Evolutionary conservation across 2,329 filamentous ascomycete genomes (phyloP), one percentile per base, ranked within the genome.

Genomic region (Penicillium nordicum): DNA sequence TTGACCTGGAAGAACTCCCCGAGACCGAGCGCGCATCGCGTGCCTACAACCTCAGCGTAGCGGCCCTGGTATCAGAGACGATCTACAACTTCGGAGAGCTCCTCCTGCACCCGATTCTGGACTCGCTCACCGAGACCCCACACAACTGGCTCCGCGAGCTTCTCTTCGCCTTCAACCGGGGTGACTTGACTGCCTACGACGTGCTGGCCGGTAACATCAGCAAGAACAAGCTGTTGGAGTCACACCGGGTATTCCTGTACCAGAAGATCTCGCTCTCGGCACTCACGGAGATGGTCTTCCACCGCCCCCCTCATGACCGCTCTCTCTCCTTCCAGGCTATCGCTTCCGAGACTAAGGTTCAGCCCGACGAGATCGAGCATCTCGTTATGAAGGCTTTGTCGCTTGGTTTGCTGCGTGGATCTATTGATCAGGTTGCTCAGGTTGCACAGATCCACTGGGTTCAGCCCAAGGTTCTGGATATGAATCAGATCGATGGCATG

Each of bases 1-100:
- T 99, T 71, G 89, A 97, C 68, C 79, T 97, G 62, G 82, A 86
- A 57, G 83, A 88, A 53, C 82, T 99, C 56, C 82, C 87, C 42
- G 79, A 85, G 52, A 80, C 83, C 53, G 92, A 99, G 74, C 88
- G 90, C 67, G 87, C 88, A 73, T 84, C 83, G 57, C 87, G 93
- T 67, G 94, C 94, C 43, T 96, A 96, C 78, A 92, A 97, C 74
- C 87, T 99, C 60, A 89, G 89, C 70, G 88, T 97, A 52, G 92
- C 94, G 29, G 94, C 94, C 10, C 83, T 99, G 9, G 89, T 97
- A 38, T 97, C 92, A 49, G 90, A 93, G 69, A 90, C 86, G 68
- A 99, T 97, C 79, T 97, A 99, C 85, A 99, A 99, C 81, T 99
- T 99, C 68, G 94, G 94, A 74, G 94, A 99, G 80, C 87, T 99